Conservation (phyloP, 179 eudicot genomes). For the Vitellaria paradoxa region DNA sequence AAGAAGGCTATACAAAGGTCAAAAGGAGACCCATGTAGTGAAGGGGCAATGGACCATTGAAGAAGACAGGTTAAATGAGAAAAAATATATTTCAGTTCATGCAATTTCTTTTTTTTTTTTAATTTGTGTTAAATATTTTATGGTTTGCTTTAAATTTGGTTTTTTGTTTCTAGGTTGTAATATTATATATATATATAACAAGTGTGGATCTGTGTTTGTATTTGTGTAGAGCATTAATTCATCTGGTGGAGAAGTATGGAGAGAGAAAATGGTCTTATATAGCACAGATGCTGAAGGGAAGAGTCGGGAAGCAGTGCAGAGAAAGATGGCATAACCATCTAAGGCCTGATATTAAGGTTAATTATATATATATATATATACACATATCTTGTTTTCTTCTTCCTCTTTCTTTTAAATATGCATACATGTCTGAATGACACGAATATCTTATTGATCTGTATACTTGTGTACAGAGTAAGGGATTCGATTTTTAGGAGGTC, state of each 20-base stretch:
- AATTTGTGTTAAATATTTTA: neutral
- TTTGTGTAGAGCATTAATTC: constrained; percentile 36
- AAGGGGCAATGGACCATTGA: constrained; percentile 37
- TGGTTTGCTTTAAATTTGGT: neutral
- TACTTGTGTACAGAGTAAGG: too few species aligned
- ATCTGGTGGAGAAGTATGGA: constrained; percentile 57
- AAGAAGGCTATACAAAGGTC: constrained; percentile 14
- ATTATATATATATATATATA: too few species aligned
- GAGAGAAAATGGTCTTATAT: constrained; percentile 54
- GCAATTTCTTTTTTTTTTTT: too few species aligned
- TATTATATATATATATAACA: neutral
- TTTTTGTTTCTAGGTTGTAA: neutral
- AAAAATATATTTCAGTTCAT: neutral
- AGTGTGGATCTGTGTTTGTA: neutral
- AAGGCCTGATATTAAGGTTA: constrained; percentile 70
- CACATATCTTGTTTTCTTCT: too few species aligned
- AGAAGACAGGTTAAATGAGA: constrained; percentile 28
- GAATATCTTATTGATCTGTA: too few species aligned
- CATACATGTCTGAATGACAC: too few species aligned
- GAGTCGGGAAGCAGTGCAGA: constrained; percentile 75
- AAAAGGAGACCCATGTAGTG: constrained; percentile 25
- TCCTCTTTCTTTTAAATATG: too few species aligned
- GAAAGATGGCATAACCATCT: constrained; percentile 83
- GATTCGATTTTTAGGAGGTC: too few species aligned
- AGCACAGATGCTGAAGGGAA: constrained; percentile 44